Base-by-base conservation (phyloP, 352 stramenopile genomes). In the Thalassiosira hispida region DNA sequence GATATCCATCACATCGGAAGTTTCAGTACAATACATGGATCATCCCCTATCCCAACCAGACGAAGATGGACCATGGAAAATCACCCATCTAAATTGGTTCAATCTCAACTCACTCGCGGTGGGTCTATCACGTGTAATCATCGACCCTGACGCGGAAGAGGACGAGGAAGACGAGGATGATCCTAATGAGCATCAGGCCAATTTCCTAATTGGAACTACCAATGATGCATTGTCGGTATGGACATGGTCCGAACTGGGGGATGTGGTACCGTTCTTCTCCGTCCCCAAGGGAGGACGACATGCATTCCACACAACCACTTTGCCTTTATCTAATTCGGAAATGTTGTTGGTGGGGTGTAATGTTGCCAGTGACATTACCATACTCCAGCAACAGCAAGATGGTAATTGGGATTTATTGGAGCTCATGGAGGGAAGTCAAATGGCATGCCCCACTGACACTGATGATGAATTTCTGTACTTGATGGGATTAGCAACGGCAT, bases 251-350 rank as follows among this genome's bases (percentile, higher is more conserved):
- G 70, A 88, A 57, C 29, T 92, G n/a, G 85, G 85, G 18, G 85
- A 92, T 75, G 86, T 91, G 1, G 84, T 91, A 25, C 77, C 89
- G 1, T 94, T 92, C 61, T 94, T 94, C 66, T 82, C 80, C 9
- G 79, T 92, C 29, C 85, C 89, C 0, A 85, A 81, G 74, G 72
- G 79, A 64, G 85, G 85, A 42, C 57, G 79, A 23, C 89, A 94
- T 49, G 80, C 77, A 0, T 94, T 88, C 64, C 88, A 86, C 47
- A 91, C 86, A 2, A 61, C 70, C 0, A 56, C 64, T 3, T 42
- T 82, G 14, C 40, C 64, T 11, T 57, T 9, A 33, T 16, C 14
- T 44, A 85, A 51, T 31, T 88, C 53, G 22, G 52, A 56, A 23
- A 59, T 91, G 31, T 49, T 88, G 14, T 76, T 90, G 6, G 89